Percentiles rank a stretch among this genome's conserved stretches.
Evolutionary conservation across 2,329 filamentous ascomycete genomes (phyloP).

Genomic region (Cordyceps fumosorosea): DNA sequence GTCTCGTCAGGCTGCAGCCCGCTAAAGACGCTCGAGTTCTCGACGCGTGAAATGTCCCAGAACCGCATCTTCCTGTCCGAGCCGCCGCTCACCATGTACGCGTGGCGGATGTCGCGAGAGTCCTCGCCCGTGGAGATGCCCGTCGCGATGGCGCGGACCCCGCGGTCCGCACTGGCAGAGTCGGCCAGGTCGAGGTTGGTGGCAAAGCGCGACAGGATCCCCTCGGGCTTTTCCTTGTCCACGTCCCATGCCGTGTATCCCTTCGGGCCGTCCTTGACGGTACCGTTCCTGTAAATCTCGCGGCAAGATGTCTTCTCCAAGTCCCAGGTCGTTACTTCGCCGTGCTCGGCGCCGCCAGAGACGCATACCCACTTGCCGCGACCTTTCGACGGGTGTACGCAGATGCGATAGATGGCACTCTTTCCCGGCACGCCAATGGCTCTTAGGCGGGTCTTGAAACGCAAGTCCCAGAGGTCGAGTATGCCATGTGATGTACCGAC

Average conservation of each 20-base stretch:
- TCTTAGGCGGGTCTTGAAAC: constrained; percentile 83
- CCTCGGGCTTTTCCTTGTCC: constrained; percentile 81
- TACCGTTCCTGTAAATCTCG: constrained; percentile 74
- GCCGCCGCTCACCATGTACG: constrained; percentile 81
- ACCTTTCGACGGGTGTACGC: constrained; percentile 70
- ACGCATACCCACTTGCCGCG: constrained; percentile 82
- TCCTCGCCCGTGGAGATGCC: constrained; percentile 66
- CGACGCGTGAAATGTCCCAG: constrained; percentile 79
- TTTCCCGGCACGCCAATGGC: constrained; percentile 83
- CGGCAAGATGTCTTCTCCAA: constrained; percentile 82
- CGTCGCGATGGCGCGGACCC: constrained; percentile 68
- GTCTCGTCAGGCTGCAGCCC: constrained; percentile 65
- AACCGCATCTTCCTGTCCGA: constrained; percentile 88
- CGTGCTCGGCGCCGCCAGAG: constrained; percentile 76
- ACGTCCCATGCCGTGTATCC: constrained; percentile 80
- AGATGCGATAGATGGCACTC: constrained; percentile 70
- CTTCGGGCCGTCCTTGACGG: constrained; percentile 52
- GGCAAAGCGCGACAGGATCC: constrained; percentile 80
- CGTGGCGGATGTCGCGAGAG: constrained; percentile 65
- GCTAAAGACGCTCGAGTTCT: constrained; percentile 74
- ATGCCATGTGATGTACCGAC: constrained; percentile 90
- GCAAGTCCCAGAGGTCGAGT: constrained; percentile 88
- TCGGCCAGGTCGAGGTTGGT: constrained; percentile 60
- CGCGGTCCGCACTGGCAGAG: constrained; percentile 50
- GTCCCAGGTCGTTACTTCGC: constrained; percentile 93